Conservation (phyloP, 441 rosid species). For the Heliophila coronopifolia region DNA sequence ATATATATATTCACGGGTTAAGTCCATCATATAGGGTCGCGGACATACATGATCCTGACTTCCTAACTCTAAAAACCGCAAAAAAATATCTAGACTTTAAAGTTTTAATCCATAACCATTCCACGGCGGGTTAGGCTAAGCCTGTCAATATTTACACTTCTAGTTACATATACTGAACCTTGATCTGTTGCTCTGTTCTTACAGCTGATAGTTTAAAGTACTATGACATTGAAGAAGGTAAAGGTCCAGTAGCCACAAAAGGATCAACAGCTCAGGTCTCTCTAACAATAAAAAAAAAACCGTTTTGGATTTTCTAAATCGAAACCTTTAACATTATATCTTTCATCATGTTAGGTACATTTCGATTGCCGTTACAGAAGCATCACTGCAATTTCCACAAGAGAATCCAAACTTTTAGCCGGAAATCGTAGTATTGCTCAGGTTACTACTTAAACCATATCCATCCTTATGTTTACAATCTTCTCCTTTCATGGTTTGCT, state of each 20-base stretch:
- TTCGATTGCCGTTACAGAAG: constrained; percentile 77
- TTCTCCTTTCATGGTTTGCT: constrained; percentile 10
- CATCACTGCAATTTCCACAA: constrained; percentile 73
- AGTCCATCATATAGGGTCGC: too few species aligned
- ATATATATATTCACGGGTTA: too few species aligned
- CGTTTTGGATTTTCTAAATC: not conserved
- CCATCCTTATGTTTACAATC: not conserved
- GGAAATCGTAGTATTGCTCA: constrained; percentile 84
- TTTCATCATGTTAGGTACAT: constrained; percentile 50
- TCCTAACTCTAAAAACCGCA: too few species aligned
- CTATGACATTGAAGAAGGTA: constrained; percentile 78
- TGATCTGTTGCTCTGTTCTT: constrained; percentile 17
- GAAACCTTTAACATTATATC: not conserved
- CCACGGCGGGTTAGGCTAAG: too few species aligned
- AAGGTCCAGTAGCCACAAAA: constrained; percentile 63
- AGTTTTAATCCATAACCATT: too few species aligned
- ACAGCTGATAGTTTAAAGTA: constrained; percentile 80
- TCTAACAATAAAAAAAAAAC: not conserved
- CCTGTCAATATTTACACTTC: too few species aligned
- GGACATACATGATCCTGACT: too few species aligned
- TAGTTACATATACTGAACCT: constrained; percentile 11
- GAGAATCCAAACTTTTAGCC: constrained; percentile 88
- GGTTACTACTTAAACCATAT: constrained; percentile 31
- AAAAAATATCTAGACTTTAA: too few species aligned
- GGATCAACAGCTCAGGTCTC: constrained; percentile 80